phyloP scores from a whole-genome alignment of 208 protist genomes.

The Leishmania mexicana region DNA sequence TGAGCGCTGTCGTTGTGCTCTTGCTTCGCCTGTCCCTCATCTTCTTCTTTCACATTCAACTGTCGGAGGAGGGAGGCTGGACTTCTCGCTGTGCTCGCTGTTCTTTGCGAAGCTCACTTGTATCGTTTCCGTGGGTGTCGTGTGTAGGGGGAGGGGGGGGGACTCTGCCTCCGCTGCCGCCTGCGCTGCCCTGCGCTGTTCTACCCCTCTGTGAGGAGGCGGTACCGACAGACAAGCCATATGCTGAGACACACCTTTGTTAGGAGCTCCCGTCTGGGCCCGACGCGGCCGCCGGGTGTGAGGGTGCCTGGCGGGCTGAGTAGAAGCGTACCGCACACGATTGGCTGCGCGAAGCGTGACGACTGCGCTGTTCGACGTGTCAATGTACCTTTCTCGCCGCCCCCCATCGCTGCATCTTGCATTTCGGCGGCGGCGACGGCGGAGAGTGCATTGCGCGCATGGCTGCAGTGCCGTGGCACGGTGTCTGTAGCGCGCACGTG shows the following conservation, averaged over 20 bases:
- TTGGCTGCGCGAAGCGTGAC: neutral
- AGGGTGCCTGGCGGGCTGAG: neutral
- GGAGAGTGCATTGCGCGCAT: neutral
- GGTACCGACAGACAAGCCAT: neutral
- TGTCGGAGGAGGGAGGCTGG: too few species aligned
- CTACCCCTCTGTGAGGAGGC: neutral
- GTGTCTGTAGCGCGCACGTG: neutral
- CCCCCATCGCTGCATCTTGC: neutral
- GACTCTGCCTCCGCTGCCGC: neutral
- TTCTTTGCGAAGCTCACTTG: neutral
- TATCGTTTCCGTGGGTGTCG: neutral
- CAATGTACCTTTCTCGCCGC: neutral
- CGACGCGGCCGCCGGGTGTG: neutral
- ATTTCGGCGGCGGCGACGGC: too few species aligned
- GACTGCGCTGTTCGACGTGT: neutral
- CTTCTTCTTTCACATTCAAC: neutral
- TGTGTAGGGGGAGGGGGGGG: neutral
- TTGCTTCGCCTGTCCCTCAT: neutral
- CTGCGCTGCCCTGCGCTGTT: neutral
- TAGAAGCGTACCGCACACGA: neutral
- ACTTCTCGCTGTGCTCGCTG: too few species aligned
- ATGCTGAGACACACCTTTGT: neutral
- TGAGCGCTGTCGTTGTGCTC: neutral
- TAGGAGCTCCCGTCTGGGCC: neutral
- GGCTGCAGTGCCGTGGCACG: neutral